These are phyloP conservation scores for Russula brevipes DNA, from an alignment of 768 basidiomycete species.

Conservation along the genomic window DNA sequence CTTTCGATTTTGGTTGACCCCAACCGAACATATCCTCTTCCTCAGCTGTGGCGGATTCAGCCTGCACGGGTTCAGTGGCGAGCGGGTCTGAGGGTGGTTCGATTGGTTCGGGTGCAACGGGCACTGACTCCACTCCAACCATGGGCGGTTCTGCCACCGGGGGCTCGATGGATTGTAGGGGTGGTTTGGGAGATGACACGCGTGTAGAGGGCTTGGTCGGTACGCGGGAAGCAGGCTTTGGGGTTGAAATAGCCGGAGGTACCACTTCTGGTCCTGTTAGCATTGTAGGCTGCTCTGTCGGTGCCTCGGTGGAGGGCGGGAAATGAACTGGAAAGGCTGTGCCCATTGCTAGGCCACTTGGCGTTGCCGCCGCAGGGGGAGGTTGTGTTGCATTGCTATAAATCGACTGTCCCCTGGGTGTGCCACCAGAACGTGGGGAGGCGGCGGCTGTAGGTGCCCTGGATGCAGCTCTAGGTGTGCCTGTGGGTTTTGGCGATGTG, in stretches of 20 bases:
- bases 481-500: conserved; percentile 4
- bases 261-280: not conserved
- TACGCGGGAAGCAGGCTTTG: conserved; percentile 6
- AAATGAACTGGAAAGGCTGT: not conserved
- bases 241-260: not conserved
- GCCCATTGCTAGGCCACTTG: conserved; percentile 5
- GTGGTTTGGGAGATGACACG: not conserved
- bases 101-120: not conserved
- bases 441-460: conserved; percentile 5
- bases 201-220: conserved; percentile 14
- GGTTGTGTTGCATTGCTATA: conserved; percentile 17
- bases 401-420: conserved; percentile 20
- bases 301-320: not conserved
- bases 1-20: conserved; percentile 14
- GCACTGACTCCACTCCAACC: not conserved
- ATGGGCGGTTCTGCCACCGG: not conserved
- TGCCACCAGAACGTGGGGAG: conserved; percentile 16
- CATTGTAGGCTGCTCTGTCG: not conserved
- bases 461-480: conserved; percentile 15
- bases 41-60: not conserved
- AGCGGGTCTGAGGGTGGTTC: not conserved
- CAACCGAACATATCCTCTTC: not conserved
- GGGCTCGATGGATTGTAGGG: not conserved
- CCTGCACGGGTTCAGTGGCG: not conserved
- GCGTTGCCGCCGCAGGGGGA: conserved; percentile 14